Evolutionary conservation across 495 filamentous ascomycete genomes (phyloP).

Genomic region (Neurospora tetraspora): DNA sequence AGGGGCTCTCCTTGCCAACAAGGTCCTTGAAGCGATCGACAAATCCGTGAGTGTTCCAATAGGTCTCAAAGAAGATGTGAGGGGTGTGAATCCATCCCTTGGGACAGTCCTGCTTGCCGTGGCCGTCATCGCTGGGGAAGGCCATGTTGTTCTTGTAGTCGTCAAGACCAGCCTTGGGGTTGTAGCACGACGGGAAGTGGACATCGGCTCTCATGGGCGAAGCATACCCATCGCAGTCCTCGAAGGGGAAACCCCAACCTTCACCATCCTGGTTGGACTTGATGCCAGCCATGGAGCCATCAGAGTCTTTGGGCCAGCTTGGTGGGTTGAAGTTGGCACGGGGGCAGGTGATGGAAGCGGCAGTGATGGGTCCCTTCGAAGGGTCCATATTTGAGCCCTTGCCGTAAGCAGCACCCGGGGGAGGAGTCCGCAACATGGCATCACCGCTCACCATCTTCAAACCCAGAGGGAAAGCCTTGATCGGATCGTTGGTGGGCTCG

Average conservation of each 20-base stretch:
- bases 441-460: constrained; percentile 66
- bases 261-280: constrained; percentile 37
- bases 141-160: constrained; percentile 43
- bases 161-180: constrained; percentile 45
- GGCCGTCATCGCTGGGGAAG: constrained; percentile 37
- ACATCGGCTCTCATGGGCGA: constrained; percentile 48
- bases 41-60: constrained; percentile 51
- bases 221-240: constrained; percentile 41
- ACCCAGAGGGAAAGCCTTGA: constrained; percentile 56
- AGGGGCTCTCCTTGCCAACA: constrained; percentile 47
- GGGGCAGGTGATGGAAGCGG: constrained; percentile 36
- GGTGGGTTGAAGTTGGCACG: constrained; percentile 41
- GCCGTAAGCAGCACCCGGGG: constrained; percentile 18
- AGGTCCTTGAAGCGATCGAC: constrained; percentile 42
- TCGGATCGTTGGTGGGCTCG: constrained; percentile 45
- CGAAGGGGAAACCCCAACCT: constrained; percentile 40
- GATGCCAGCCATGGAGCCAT: constrained; percentile 38
- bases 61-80: constrained; percentile 61
- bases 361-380: constrained; percentile 29
- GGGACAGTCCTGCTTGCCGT: constrained; percentile 51
- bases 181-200: constrained; percentile 47
- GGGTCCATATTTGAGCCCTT: constrained; percentile 24
- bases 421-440: constrained; percentile 35
- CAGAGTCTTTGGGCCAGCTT: constrained; percentile 35
- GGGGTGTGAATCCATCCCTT: constrained; percentile 44